These are phyloP conservation scores for Colletotrichum viniferum DNA, from an alignment of 2,329 filamentous ascomycete species.

Conservation along the genomic window DNA sequence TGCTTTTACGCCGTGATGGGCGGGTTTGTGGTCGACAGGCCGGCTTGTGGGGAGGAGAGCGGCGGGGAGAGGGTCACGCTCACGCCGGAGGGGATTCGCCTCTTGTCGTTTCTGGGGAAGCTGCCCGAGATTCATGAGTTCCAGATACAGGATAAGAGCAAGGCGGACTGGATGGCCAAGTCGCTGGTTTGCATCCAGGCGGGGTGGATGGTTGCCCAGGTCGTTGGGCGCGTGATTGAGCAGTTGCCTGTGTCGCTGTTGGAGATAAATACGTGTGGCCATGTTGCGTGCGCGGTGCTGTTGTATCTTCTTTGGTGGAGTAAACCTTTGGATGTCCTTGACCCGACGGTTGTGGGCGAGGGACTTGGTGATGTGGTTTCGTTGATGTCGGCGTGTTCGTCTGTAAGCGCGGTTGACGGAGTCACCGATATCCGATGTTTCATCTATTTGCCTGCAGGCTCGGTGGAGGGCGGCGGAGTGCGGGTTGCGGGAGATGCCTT, in stretches of 20 bases:
- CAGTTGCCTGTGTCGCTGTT: constrained; percentile 38
- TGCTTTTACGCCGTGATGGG: constrained; percentile 34
- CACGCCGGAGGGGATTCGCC: constrained; percentile 8
- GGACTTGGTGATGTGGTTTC: neutral
- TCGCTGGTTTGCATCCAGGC: constrained; percentile 38
- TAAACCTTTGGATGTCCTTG: constrained; percentile 30
- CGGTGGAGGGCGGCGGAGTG: neutral
- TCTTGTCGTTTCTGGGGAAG: constrained; percentile 2
- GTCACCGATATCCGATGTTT: constrained; percentile 18
- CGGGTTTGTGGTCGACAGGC: constrained; percentile 29
- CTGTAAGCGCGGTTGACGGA: neutral
- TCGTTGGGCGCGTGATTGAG: constrained; percentile 31
- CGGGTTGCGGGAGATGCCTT: neutral
- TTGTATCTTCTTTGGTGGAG: constrained; percentile 37
- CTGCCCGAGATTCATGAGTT: constrained; percentile 7
- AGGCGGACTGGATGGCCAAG: constrained; percentile 37
- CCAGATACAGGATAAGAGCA: constrained; percentile 38
- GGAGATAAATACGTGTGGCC: constrained; percentile 36
- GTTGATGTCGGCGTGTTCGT: constrained; percentile 6
- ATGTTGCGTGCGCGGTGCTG: constrained; percentile 35
- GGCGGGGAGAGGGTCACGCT: neutral
- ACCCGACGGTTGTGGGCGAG: constrained; percentile 3
- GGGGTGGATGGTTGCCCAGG: constrained; percentile 40
- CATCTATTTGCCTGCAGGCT: neutral
- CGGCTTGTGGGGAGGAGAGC: neutral